phyloP scores from a whole-genome alignment of 371 early-diverging fungal species.

The Chytridium lagenaria region DNA sequence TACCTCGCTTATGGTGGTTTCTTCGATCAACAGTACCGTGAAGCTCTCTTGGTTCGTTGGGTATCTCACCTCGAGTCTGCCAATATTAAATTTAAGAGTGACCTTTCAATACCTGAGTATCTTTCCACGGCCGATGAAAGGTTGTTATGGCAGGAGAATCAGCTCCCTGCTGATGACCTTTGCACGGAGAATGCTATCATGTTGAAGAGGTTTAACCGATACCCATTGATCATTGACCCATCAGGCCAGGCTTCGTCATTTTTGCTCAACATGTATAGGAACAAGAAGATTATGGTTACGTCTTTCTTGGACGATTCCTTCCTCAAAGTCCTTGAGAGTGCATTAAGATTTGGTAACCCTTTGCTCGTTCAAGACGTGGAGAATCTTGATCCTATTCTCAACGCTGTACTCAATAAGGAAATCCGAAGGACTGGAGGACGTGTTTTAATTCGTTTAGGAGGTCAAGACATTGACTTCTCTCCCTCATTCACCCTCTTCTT shows the following conservation, averaged over 20 bases:
- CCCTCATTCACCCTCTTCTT: slow-evolving; percentile 95
- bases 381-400: slow-evolving; percentile 95
- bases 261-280: slow-evolving; percentile 84
- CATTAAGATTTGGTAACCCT: slow-evolving; percentile 97
- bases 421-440: slow-evolving; percentile 96
- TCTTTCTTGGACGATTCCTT: slow-evolving; percentile 97
- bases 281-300: slow-evolving; percentile 89
- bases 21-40: slow-evolving; percentile 96
- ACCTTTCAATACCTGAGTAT: slow-evolving; percentile 89
- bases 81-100: slow-evolving; percentile 79
- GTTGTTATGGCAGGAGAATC: slow-evolving; percentile 85
- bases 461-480: slow-evolving; percentile 98
- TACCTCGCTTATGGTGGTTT: slow-evolving; percentile 96
- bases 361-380: slow-evolving; percentile 97
- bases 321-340: slow-evolving; percentile 96
- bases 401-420: slow-evolving; percentile 96
- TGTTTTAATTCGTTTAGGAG: slow-evolving; percentile 92
- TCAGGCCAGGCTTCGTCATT: slow-evolving; percentile 92
- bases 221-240: slow-evolving; percentile 97
- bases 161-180: slow-evolving; percentile 89
- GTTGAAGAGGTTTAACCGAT: slow-evolving; percentile 92
- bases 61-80: slow-evolving; percentile 74
- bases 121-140: slow-evolving; percentile 93
- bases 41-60: slow-evolving; percentile 81
- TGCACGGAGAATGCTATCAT: slow-evolving; percentile 98